phyloP scores from a whole-genome alignment of 495 filamentous ascomycete genomes.

The Tuber umbilicatum region DNA sequence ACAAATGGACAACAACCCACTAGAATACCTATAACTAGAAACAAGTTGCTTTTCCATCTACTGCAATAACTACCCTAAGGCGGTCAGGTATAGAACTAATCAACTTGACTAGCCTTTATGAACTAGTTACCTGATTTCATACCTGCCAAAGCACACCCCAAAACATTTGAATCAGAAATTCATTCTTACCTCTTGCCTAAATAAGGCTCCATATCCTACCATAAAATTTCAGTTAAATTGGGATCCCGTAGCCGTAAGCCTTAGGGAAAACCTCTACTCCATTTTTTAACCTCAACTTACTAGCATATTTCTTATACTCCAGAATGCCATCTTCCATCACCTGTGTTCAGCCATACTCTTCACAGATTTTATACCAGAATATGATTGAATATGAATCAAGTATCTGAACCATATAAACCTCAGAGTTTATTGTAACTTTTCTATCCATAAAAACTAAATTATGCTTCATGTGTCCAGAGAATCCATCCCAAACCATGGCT shows the following conservation, averaged over 20 bases:
- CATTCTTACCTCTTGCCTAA: constrained; percentile 1
- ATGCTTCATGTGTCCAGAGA: constrained; percentile 18
- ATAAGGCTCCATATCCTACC: constrained; percentile 11
- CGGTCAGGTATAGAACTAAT: constrained; percentile 11
- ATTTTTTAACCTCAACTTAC: too few species aligned
- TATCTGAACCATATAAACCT: constrained; percentile 7
- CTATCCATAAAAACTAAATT: constrained; percentile 13
- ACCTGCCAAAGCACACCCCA: background rate
- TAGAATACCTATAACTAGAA: too few species aligned
- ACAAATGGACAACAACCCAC: too few species aligned
- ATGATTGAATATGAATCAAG: constrained; percentile 14
- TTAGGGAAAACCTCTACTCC: too few species aligned
- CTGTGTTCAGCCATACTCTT: constrained; percentile 9
- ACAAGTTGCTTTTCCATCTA: background rate
- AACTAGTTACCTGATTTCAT: constrained; percentile 3
- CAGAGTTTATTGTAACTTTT: constrained; percentile 19
- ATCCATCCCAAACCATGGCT: constrained; percentile 11
- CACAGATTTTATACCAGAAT: constrained; percentile 19
- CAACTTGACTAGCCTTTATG: constrained; percentile 4
- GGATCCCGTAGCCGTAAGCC: too few species aligned
- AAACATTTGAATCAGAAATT: background rate
- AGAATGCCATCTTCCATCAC: constrained; percentile 16
- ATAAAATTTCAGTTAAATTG: constrained; percentile 9
- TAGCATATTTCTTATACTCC: constrained; percentile 14
- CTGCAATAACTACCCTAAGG: constrained; percentile 11